phyloP scores from a whole-genome alignment of 805 yeast genomes.

The Metschnikowia continentalis region DNA sequence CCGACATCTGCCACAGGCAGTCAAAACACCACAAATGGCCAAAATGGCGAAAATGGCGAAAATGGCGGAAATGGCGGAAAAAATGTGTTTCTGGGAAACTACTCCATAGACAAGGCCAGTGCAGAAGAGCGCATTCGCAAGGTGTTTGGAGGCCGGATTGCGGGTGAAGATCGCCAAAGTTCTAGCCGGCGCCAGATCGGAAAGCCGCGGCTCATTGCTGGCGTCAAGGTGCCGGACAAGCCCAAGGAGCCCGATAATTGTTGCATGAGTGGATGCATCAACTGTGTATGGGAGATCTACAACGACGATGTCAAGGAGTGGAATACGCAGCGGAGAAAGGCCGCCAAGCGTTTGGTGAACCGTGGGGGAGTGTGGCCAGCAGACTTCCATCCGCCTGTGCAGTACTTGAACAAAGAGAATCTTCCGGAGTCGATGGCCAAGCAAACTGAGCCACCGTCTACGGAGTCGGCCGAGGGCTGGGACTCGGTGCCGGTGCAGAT shows the following conservation, averaged over 20 bases:
- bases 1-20: neutral
- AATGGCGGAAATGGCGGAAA: neutral
- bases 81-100: constrained; percentile 1
- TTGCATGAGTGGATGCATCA: constrained; percentile 95
- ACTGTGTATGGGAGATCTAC: constrained; percentile 94
- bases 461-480: constrained; percentile 27
- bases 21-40: neutral
- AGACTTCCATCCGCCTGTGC: constrained; percentile 39
- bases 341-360: constrained; percentile 40
- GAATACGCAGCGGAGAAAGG: constrained; percentile 56
- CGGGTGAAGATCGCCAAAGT: constrained; percentile 46
- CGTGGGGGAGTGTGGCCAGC: constrained; percentile 45
- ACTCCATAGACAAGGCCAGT: constrained; percentile 14
- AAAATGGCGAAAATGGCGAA: neutral
- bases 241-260: constrained; percentile 94
- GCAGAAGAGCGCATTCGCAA: constrained; percentile 46
- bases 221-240: constrained; percentile 73
- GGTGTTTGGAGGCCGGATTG: constrained; percentile 55
- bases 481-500: constrained; percentile 66
- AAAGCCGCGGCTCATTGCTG: constrained; percentile 41
- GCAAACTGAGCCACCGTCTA: constrained; percentile 18
- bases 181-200: constrained; percentile 36
- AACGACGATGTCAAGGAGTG: constrained; percentile 86
- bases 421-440: constrained; percentile 31
- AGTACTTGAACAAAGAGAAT: constrained; percentile 27